Evolutionary conservation across 345 rosid species (phyloP), one percentile per base, ranked within the genome.

Genomic region (Salix brachista): DNA sequence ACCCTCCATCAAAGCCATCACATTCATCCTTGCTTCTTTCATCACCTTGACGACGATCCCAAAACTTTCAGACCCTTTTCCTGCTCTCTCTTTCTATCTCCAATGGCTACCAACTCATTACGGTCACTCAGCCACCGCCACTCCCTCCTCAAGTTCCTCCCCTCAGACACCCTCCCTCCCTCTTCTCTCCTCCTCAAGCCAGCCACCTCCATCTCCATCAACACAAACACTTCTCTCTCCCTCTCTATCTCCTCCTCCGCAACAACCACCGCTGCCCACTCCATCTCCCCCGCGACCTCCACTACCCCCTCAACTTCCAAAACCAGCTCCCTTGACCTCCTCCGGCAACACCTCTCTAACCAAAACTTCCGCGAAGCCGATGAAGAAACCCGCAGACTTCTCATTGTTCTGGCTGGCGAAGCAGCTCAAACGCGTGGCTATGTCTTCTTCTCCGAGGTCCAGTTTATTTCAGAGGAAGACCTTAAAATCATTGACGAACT

Each of bases 371-470:
- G 94, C 19, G 84, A 85, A 80, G 99, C 99, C 0, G 99, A 95
- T 61, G 99, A 95, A 25, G 98, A 91, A 65, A 93, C 96, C 18
- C 90, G 99, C 42, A 86, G 93, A 37, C 89, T 95, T 26, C 90
- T 95, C 87, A 91, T 95, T n/a, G 86, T 84, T 61, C 87, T 95
- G 1, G 88, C 96, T 0, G 98, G 98, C 2, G 98, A 95, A 80
- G 77, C 93, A 0, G 91, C 99, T 3, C 78, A 81, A 39, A 90
- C 89, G 77, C 83, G 99, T 0, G 98, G 99, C 17, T 95, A 95
- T 54, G 97, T 95, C 17, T 95, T 90, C 96, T 95, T 95, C 91
- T 95, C 96, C 30, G 98, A 95, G 70, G 99, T 95, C 19, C 84
- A 90, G 64, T 90, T 90, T 76, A 95, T 95, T 79, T 44, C 93